A percentile compares a stretch with the other conserved stretches of the same genome.
Conservation (phyloP, 352 stramenopile genomes). For the Pythium phragmiticola region DNA sequence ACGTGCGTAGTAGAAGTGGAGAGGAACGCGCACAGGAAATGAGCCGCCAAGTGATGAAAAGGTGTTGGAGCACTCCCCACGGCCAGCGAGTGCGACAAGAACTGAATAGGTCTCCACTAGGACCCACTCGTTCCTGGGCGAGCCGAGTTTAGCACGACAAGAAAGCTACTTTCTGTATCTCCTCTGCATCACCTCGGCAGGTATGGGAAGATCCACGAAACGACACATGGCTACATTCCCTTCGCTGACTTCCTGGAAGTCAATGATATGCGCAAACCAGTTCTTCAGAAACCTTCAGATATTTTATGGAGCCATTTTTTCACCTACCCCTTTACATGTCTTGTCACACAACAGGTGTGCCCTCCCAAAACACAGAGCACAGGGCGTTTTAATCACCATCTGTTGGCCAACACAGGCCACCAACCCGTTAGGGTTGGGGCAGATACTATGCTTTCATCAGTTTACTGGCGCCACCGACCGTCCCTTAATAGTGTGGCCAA, state of each 20-base stretch:
- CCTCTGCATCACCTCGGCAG: too few relatives aligned
- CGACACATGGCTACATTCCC: constrained; percentile 16
- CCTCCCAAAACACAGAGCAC: constrained; percentile 1
- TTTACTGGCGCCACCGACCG: constrained; percentile 9
- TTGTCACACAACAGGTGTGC: constrained; percentile 19
- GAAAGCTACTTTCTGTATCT: too few relatives aligned
- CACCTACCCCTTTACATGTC: constrained; percentile 14
- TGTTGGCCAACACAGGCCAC: constrained; percentile 12
- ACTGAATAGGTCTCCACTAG: too few relatives aligned
- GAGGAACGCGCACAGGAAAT: too few relatives aligned
- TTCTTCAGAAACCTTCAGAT: constrained; percentile 7
- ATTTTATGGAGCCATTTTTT: not conserved
- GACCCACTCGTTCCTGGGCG: too few relatives aligned
- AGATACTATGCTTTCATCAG: constrained; percentile 4
- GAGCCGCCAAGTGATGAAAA: too few relatives aligned
- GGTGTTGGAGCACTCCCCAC: too few relatives aligned
- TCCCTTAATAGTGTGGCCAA: not conserved
- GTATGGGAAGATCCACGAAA: not conserved
- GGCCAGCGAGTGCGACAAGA: too few relatives aligned
- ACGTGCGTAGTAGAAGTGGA: too few relatives aligned
- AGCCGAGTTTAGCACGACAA: too few relatives aligned
- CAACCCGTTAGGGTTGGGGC: constrained; percentile 4
- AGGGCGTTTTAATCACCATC: not conserved
- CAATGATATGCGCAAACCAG: constrained; percentile 14
- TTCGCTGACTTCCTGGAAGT: constrained; percentile 7